phyloP scores from a whole-genome alignment of 1,139 yeast species.

The Blastobotrys buckinghamii region DNA sequence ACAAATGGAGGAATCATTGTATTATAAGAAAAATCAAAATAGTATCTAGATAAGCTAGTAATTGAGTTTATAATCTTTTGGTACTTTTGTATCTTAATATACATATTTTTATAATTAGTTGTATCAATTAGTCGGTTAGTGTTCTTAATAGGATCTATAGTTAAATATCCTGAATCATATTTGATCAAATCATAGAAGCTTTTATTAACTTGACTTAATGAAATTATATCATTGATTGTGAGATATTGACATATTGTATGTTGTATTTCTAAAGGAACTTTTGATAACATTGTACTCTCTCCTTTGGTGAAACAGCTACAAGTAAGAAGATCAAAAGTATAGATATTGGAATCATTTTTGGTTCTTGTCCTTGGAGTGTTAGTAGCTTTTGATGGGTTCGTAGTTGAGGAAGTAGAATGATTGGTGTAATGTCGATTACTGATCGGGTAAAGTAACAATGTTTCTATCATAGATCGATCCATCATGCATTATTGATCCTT shows the following conservation, averaged over 20 bases:
- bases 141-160: neutral
- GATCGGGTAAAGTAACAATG: constrained; percentile 8
- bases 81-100: neutral
- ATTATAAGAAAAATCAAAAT: neutral
- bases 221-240: neutral
- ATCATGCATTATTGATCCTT: neutral
- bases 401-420: too few relatives aligned
- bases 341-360: too few relatives aligned
- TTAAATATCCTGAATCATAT: constrained; percentile 2
- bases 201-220: constrained; percentile 1
- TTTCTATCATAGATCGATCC: constrained; percentile 1
- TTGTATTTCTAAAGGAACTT: constrained; percentile 6
- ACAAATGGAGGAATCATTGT: neutral
- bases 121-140: constrained; percentile 1
- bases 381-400: neutral
- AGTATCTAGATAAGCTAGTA: neutral
- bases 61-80: neutral
- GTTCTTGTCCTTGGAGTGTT: neutral
- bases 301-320: too few relatives aligned
- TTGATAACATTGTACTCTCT: neutral
- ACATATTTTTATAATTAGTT: neutral
- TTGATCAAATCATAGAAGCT: neutral
- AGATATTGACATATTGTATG: constrained; percentile 5
- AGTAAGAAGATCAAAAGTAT: too few relatives aligned
- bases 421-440: neutral